Evolutionary conservation across 257 asterid genomes (phyloP), one percentile per base, ranked within the genome.

Genomic region (Gynochthodes officinalis): DNA sequence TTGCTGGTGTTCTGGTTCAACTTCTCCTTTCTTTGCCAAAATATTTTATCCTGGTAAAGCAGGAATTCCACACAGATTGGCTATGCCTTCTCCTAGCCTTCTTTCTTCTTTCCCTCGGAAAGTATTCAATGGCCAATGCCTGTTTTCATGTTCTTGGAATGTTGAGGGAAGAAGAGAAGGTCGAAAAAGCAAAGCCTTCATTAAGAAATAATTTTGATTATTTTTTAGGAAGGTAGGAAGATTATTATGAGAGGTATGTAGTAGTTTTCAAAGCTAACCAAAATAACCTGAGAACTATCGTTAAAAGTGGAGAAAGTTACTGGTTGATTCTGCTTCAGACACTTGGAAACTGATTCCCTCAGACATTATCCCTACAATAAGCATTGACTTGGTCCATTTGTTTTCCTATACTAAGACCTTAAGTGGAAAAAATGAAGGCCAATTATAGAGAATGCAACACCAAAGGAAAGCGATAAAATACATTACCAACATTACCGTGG

Each of bases 141-240:
- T 60, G 48, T 48, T 54, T 61, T 68, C 62, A 69, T 67, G 4
- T 16, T 62, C 27, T 10, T 13, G 42, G 6, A 69, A 42, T 11
- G 59, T 46, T 42, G 80, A 76, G 77, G 82, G 82, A 77, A 77
- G 84, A 72, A 71, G 77, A 73, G 75, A 79, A 76, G 81, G 79
- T 25, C 76, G 78, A 77, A 76, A 70, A 68, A 67, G 64, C 81
- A 72, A 71, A 68, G 70, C 54, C 60, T 69, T 77, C 79, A 77
- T 67, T 46, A 75, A 80, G 52, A 48, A 48, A 75, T 9, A 71
- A 67, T 15, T 18, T 6, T 69, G 70, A 64, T 74, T 58, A 68
- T 72, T 67, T 33, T 69, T 74, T 54, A 67, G 64, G 23, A 69
- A 48, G 15, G 21, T 42, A 30, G 62, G 66, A 76, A 32, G 37